Evolutionary conservation across 1,284 basidiomycete species (phyloP), one percentile per base, ranked within the genome.

Genomic region (Coniferiporia weirii): DNA sequence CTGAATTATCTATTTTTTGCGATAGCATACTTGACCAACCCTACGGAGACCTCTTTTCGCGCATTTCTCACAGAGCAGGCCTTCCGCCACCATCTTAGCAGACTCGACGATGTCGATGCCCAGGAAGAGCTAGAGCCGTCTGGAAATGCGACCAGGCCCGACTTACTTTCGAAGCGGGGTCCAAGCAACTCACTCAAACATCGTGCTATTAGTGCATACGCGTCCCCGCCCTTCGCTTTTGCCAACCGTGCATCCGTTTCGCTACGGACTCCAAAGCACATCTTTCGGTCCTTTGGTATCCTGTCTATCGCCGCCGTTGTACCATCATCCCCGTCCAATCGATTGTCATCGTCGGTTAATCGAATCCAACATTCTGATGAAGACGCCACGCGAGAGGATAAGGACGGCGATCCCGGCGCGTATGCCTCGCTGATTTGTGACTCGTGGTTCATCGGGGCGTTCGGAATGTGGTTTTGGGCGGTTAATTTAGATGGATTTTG

Each of bases 21-120:
- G 63, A 49, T 71, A 96, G 95, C 95, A 50, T 95, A 95, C 77
- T 83, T 94, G 71, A 93, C 93, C 45, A 97, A 96, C 71, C 95
- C 95, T 15, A 86, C 87, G 58, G 94, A 98, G 74, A 84, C 85
- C 49, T 94, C 93, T 2, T 98, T 98, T 75, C 85, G 93, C 59
- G 82, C 93, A 13, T 95, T 94, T 75, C 87, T 98, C 67, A 98
- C 95, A 36, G 94, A 97, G 70, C 89, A 93, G 69, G 94, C 94
- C 43, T 97, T 98, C 71, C 90, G 94, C 55, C 89, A 93, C 61
- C 94, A 98, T 71, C 82, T 98, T 60, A 92, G 87, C 63, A 88
- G 89, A 61, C 84, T 98, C 67, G 89, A 94, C 67, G 87, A 89
- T 68, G 76, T 76, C 63, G 82, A 84, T 62, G 68, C 72, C 55